Base-by-base conservation (phyloP, 2,329 filamentous ascomycete species). In the Neofusicoccum laricinum region DNA sequence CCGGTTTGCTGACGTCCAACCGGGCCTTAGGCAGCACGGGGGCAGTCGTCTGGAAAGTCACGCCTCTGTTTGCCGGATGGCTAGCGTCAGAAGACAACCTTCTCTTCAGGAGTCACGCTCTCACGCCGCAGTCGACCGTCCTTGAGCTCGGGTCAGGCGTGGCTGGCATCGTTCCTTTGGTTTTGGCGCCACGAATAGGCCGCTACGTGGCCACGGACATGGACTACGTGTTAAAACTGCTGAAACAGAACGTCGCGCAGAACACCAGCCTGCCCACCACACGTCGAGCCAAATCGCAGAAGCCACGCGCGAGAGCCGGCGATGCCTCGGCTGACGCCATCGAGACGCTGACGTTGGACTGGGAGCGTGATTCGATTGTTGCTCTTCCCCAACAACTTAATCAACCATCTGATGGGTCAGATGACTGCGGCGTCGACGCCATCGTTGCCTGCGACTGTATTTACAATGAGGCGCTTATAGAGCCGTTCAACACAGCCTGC, bases 41-140 rank as follows among this genome's bases (percentile, higher is more conserved):
- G 50, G 90, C 90, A 90, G 93, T 97, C 17, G 82, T 98, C 8
- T 99, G 95, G 95, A 93, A 91, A 76, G 90, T 97, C 69, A 94
- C 92, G 0, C 92, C 93, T 8, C 81, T 88, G 49, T 88, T 98
- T 72, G 91, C 93, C 21, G 81, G 86, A 68, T 98, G 92, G 92
- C 84, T 98, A 50, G 82, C 87, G 38, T 82, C 84, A 3, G 76
- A 83, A 1, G 72, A 76, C 34, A 93, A 92, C 74, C 75, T 86
- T 0, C 82, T 97, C 53, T 87, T 88, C 78, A 34, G 19, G 19
- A 55, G 70, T 64, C 78, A 77, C 50, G 71, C 89, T 58, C 80
- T 94, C 7, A 76, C 80, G 25, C 66, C 80, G 0, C 69, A 79
- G 1, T 88, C 90, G 4, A 80, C 80, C 5, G 81, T 93, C 19